phyloP scores from a whole-genome alignment of 352 stramenopile genomes.

The Pythium guiyangense region DNA sequence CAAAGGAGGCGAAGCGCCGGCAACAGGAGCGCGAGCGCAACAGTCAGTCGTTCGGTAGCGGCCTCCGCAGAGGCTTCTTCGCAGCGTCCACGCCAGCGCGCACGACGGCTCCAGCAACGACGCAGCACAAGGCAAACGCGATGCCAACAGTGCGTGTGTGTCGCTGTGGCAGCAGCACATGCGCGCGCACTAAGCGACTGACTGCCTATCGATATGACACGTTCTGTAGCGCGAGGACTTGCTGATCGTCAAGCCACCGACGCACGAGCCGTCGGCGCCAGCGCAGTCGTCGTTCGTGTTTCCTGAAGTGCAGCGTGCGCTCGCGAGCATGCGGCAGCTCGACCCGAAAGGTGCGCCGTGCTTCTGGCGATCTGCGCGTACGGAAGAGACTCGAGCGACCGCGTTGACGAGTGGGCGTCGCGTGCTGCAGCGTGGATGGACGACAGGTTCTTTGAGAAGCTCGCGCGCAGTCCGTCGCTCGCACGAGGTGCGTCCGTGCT shows the following conservation, averaged over 20 bases:
- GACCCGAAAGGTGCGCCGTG: constrained; percentile 47
- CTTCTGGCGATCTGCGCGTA: not conserved
- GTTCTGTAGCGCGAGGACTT: constrained; percentile 30
- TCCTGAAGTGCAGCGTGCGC: constrained; percentile 67
- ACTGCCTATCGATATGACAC: not conserved
- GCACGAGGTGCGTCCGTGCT: constrained; percentile 30
- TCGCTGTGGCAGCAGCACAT: too few species aligned
- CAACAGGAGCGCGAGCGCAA: constrained; percentile 41
- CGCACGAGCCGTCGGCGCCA: not conserved
- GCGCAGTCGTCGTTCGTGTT: constrained; percentile 44
- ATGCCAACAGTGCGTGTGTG: constrained; percentile 6
- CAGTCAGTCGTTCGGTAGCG: constrained; percentile 45
- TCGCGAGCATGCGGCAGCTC: constrained; percentile 54
- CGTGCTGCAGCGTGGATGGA: constrained; percentile 69
- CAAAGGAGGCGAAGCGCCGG: constrained; percentile 44
- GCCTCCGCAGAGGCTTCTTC: constrained; percentile 78
- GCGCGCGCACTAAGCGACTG: not conserved
- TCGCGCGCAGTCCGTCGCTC: constrained; percentile 50
- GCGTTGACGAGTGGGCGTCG: not conserved
- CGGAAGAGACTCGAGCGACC: not conserved
- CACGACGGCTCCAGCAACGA: not conserved
- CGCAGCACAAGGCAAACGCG: constrained; percentile 5
- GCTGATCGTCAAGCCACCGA: constrained; percentile 19
- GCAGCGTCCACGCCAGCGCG: constrained; percentile 11
- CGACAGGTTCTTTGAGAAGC: constrained; percentile 61